These are phyloP conservation scores for Lyophyllum decastes DNA, from an alignment of 768 basidiomycete genomes.

Conservation along the genomic window DNA sequence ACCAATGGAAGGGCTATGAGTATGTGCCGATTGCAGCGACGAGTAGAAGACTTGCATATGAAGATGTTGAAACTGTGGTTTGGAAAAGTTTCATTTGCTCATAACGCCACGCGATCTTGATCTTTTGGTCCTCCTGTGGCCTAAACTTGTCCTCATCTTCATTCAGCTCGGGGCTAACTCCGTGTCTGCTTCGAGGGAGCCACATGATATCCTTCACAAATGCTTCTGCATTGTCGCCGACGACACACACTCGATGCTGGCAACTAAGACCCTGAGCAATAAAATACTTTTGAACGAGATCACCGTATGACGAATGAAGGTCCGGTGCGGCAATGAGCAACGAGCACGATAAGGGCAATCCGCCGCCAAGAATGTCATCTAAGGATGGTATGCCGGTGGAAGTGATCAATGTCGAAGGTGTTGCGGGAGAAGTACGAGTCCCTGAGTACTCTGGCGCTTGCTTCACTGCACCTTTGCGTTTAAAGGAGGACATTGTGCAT, in stretches of 20 bases:
- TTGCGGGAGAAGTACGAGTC: constrained; percentile 59
- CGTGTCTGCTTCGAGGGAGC: constrained; percentile 45
- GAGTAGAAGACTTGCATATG: constrained; percentile 40
- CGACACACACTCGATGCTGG: constrained; percentile 68
- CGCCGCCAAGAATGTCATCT: constrained; percentile 94
- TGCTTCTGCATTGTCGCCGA: constrained; percentile 56
- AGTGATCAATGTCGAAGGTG: constrained; percentile 55
- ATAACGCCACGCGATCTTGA: constrained; percentile 98
- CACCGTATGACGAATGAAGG: constrained; percentile 80
- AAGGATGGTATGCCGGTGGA: constrained; percentile 92
- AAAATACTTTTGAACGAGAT: constrained; percentile 86
- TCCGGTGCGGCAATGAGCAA: constrained; percentile 82
- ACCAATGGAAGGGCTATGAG: background rate
- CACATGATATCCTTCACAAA: constrained; percentile 84
- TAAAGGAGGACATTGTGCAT: constrained; percentile 75
- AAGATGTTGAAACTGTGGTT: constrained; percentile 66
- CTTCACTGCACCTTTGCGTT: constrained; percentile 55
- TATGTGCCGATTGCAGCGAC: constrained; percentile 1
- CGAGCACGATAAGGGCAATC: constrained; percentile 79
- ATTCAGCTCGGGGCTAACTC: constrained; percentile 15
- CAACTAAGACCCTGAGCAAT: constrained; percentile 81
- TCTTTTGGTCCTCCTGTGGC: constrained; percentile 52
- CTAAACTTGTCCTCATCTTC: constrained; percentile 27
- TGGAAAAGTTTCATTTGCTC: constrained; percentile 91
- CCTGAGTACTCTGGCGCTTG: constrained; percentile 45